Conservation (phyloP, 1,139 yeast genomes). For the Meyerozyma elateridarum region DNA sequence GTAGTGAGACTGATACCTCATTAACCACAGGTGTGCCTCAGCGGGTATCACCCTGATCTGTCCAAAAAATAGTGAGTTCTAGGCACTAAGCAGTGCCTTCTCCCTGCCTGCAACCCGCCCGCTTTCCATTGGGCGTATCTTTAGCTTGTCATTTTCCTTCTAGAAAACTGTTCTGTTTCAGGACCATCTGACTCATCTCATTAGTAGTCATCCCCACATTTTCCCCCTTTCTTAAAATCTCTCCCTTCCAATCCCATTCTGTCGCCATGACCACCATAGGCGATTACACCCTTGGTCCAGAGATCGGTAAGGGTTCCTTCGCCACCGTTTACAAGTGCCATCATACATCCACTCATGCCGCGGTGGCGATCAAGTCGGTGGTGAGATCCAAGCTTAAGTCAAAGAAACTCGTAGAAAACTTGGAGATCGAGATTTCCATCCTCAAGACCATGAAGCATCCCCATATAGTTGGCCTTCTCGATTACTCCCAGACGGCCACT, state of each 20-base stretch:
- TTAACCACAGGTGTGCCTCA: too few relatives aligned
- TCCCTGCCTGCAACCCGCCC: too few relatives aligned
- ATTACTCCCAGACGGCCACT: slow-evolving; percentile 70
- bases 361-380: slow-evolving; percentile 88
- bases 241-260: not conserved
- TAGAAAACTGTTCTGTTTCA: too few relatives aligned
- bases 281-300: slow-evolving; percentile 54
- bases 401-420: slow-evolving; percentile 80
- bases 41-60: too few relatives aligned
- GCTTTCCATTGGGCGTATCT: too few relatives aligned
- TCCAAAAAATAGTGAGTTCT: too few relatives aligned
- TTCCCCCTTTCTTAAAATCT: too few relatives aligned
- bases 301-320: slow-evolving; percentile 92
- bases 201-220: too few relatives aligned
- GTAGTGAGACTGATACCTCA: too few relatives aligned
- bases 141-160: too few relatives aligned
- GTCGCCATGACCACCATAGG: slow-evolving; percentile 23
- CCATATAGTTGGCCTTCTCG: slow-evolving; percentile 82
- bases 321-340: slow-evolving; percentile 76
- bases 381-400: slow-evolving; percentile 76
- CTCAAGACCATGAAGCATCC: slow-evolving; percentile 86
- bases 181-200: too few relatives aligned
- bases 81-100: too few relatives aligned
- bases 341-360: slow-evolving; percentile 40
- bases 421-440: slow-evolving; percentile 86